phyloP scores from a whole-genome alignment of 129 eudicot genomes.

The Escallonia rubra region DNA sequence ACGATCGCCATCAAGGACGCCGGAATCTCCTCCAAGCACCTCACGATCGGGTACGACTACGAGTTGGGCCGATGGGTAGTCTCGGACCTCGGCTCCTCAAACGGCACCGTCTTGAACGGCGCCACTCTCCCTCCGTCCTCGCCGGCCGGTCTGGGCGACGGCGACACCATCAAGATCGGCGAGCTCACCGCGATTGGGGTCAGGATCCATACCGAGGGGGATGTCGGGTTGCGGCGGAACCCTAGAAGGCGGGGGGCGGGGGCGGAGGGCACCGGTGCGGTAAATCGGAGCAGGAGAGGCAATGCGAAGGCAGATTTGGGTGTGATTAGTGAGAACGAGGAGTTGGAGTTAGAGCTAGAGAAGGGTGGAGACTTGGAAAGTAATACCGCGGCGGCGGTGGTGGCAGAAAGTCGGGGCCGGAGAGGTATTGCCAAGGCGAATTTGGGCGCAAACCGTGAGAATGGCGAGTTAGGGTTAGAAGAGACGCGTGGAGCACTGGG shows the following conservation, averaged over 20 bases:
- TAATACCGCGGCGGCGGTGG: too few relatives aligned
- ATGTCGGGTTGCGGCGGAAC: constrained; percentile 10
- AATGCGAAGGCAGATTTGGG: too few relatives aligned
- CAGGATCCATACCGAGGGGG: constrained; percentile 7
- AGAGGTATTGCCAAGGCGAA: too few relatives aligned
- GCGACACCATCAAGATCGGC: constrained; percentile 69
- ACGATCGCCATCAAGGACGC: constrained; percentile 56
- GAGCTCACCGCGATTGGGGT: constrained; percentile 55
- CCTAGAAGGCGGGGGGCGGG: constrained; percentile 22
- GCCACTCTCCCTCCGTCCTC: constrained; percentile 17
- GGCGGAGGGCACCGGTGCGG: constrained; percentile 1
- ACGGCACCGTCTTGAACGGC: constrained; percentile 59
- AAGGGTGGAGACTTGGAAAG: too few relatives aligned
- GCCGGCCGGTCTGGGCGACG: constrained; percentile 29
- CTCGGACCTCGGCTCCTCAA: constrained; percentile 63
- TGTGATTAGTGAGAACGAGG: too few relatives aligned
- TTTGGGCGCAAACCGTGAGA: neutral
- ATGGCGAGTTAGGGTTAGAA: too few relatives aligned
- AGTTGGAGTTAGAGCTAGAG: too few relatives aligned
- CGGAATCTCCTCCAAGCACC: constrained; percentile 81
- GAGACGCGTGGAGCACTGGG: too few relatives aligned
- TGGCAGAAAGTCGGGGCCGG: too few relatives aligned
- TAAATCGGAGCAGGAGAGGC: too few relatives aligned
- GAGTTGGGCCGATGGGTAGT: constrained; percentile 33
- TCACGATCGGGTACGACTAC: constrained; percentile 40